Evolutionary conservation across 208 protist species (phyloP), one percentile per base, ranked within the genome.

Genomic region (Leishmania guyanensis): DNA sequence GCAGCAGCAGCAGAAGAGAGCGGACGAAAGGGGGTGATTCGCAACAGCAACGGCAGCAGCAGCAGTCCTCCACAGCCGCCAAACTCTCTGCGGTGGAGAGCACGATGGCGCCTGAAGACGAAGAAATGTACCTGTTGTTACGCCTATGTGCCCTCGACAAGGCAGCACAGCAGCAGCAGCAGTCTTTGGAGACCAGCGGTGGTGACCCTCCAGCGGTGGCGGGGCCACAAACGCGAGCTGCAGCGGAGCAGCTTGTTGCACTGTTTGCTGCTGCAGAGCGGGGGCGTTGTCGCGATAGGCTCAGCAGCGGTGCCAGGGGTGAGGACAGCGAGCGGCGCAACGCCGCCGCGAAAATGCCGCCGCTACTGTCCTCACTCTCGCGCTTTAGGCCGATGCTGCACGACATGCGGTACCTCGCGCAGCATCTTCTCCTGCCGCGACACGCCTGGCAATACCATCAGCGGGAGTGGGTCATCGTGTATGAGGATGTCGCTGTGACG

Each of bases 381-480:
- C 89, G 84, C 22, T 89, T 92, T 56, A 78, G 81, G 68, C 87
- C 88, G 14, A 78, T 93, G 56, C 36, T 94, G 79, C 84, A 65
- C 14, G 93, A 96, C 69, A 84, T 92, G 85, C 77, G 76, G 10
- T 79, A 78, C 16, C 72, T 96, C 17, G 79, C 89, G 20, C 76
- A 51, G 60, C 90, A 92, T 22, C 51, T 96, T 46, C 74, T 90
- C 0, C 62, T 89, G 43, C 93, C 93, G 9, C 80, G 91, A 5
- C 85, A 92, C 73, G 84, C 94, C 26, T 77, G 94, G 65, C 88
- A 86, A 50, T 81, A 92, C 51, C 80, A 91, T 46, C 88, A 89
- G 70, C 85, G 91, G 71, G 82, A 80, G 33, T 96, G 93, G 91
- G 81, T 96, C 16, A 75, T 92, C 16, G 68, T 94, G n/a, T 77